Percentiles rank a stretch among this genome's conserved stretches.
These are phyloP conservation scores for Conticribra weissflogii DNA, from an alignment of 108 stramenopile genomes.

Conservation along the genomic window DNA sequence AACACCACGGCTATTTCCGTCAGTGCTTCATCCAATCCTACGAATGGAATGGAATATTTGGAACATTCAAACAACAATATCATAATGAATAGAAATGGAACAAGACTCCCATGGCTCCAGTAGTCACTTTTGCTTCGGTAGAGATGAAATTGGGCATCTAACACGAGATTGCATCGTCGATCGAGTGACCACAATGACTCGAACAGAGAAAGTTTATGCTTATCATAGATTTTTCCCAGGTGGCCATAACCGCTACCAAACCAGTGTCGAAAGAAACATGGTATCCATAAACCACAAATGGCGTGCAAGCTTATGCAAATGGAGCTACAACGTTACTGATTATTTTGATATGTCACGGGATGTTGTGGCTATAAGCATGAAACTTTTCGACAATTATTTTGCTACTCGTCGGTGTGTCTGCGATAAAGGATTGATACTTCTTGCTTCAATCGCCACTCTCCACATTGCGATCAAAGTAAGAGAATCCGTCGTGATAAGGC, in stretches of 20 bases:
- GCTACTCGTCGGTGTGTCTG: not conserved
- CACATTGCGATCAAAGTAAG: not conserved
- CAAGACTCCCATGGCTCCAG: not conserved
- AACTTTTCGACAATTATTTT: not conserved
- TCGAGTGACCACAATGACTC: not conserved
- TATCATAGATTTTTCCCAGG: not conserved
- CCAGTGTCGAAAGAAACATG: not conserved
- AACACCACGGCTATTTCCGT: no score
- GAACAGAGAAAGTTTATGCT: not conserved
- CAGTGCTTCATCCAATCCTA: no score
- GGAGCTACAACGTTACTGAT: not conserved
- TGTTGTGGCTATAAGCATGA: not conserved
- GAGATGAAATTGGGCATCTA: not conserved
- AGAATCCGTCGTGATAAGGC: not conserved
- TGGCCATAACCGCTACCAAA: no score
- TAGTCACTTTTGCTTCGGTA: not conserved
- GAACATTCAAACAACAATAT: no score
- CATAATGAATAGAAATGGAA: not conserved
- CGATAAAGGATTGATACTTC: not conserved
- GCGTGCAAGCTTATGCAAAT: not conserved
- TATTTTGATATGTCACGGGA: not conserved
- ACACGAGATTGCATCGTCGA: not conserved
- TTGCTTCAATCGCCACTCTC: not conserved
- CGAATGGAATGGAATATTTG: no score
- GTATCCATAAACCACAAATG: not conserved